A percentile compares a stretch with the other conserved stretches of the same genome.
Conservation (phyloP, 169 alveolate species). For the Eimeria sp. region DNA sequence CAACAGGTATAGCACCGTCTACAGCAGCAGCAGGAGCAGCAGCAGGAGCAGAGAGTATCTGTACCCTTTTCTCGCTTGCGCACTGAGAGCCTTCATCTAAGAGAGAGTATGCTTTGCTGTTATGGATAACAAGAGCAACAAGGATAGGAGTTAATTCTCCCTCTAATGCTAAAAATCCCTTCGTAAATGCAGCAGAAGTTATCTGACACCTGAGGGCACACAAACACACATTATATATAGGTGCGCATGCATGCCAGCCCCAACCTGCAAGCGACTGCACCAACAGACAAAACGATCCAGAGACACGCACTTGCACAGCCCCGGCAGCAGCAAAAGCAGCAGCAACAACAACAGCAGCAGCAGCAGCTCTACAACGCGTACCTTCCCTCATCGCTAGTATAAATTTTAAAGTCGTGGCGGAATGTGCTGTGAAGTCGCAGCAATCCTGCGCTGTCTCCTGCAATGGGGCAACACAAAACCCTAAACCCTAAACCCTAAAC, state of each 20-base stretch:
- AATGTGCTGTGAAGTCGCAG: conserved; percentile 98
- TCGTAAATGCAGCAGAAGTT: conserved; percentile 99
- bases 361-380: conserved; percentile 87
- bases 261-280: too few relatives aligned
- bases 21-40: conserved; percentile 14
- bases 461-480: not conserved
- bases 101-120: conserved; percentile 85
- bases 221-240: not conserved
- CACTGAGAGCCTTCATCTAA: conserved; percentile 84
- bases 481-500: not conserved
- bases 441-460: conserved; percentile 88
- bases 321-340: conserved; percentile 17
- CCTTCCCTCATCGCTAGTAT: conserved; percentile 99
- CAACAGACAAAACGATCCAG: not conserved
- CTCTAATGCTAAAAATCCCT: conserved; percentile 98
- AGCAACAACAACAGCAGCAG: conserved; percentile 5
- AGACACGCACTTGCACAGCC: not conserved
- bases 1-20: not conserved
- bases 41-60: not conserved
- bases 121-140: conserved; percentile 95
- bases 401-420: conserved; percentile 99
- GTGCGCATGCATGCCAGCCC: too few relatives aligned
- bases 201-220: conserved; percentile 92
- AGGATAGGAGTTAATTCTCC: conserved; percentile 98
- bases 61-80: conserved; percentile 47